Evolutionary conservation across 2,329 filamentous ascomycete species (phyloP).

Genomic region (Aspergillus hortae): DNA sequence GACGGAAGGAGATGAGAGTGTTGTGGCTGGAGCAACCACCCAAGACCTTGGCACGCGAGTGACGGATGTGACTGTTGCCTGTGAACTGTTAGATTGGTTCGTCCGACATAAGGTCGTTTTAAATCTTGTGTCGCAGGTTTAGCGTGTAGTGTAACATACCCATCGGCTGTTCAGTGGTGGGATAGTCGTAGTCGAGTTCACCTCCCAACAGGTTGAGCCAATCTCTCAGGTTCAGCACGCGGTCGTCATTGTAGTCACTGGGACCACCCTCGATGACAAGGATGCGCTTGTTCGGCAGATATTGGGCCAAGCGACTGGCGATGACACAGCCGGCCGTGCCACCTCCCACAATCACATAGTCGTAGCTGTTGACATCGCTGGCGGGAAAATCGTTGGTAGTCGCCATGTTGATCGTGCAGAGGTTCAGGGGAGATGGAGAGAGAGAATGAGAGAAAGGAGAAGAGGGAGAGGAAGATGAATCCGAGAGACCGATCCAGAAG

Average conservation of each 20-base stretch:
- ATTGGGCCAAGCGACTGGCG: conserved; percentile 73
- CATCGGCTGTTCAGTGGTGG: conserved; percentile 83
- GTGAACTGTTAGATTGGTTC: neutral
- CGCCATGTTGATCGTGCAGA: conserved; percentile 43
- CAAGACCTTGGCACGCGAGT: conserved; percentile 87
- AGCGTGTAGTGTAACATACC: conserved; percentile 39
- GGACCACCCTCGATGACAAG: conserved; percentile 85
- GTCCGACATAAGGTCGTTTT: no score
- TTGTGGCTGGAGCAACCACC: conserved; percentile 93
- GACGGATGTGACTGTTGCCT: conserved; percentile 88
- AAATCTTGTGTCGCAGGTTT: neutral
- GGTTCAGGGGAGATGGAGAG: conserved; percentile 8
- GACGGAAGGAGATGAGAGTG: conserved; percentile 87
- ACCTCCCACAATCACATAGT: conserved; percentile 82
- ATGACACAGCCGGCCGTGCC: conserved; percentile 85
- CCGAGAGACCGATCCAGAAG: conserved; percentile 2
- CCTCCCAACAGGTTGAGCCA: conserved; percentile 83
- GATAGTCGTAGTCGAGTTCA: conserved; percentile 88
- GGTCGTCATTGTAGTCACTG: conserved; percentile 83
- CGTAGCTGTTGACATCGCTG: conserved; percentile 64
- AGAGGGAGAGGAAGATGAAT: conserved; percentile 2
- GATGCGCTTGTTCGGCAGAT: conserved; percentile 76
- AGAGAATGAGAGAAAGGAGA: conserved; percentile 1
- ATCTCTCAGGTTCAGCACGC: conserved; percentile 80
- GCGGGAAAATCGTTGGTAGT: conserved; percentile 66